Base-by-base conservation (phyloP, 2,329 filamentous ascomycete species). In the Fusarium concolor region DNA sequence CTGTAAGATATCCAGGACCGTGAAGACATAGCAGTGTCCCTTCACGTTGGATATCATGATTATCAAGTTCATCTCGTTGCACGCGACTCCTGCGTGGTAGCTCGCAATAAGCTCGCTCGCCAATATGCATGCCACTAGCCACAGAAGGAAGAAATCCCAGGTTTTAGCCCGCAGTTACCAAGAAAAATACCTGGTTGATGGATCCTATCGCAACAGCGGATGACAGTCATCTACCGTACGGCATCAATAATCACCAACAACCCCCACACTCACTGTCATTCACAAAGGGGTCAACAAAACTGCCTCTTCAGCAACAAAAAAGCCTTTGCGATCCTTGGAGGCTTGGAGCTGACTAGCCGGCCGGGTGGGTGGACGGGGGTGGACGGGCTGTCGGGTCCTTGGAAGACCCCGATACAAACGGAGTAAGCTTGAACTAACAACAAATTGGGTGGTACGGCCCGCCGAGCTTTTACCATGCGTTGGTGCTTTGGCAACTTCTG, bases 301-400 rank as follows among this genome's bases (percentile, higher is more conserved):
- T 49, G 24, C 20, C 31, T 49, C 26, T 26, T 10, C 10, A 38
- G 14, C 11, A 28, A 54, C 18, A 24, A 43, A 51, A 51, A 51
- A 24, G 29, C 14, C 39, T 20, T 53, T 53, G 26, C 31, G 15
- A 43, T 38, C 42, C 17, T 31, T 20, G 20, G 24, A 31, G 29
- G 31, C 31, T 33, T 31, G 29, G 9, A 46, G 33, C 35, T 38
- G 33, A 33, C 49, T 52, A 59, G 55, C 52, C 55, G 56, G 57
- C 53, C 52, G 49, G 46, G 29, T 31, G 29, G 29, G 45, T 58
- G 59, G 39, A 58, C 50, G 50, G 51, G 51, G 26, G 31, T 29
- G 15, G 62, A 67, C 74, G 73, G 74, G 65, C 14, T 74, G 72
- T 78, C 76, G 76, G 76, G 74, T 58, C 71, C 59, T 56, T 77